Base-by-base conservation (phyloP, 352 stramenopile species). In the Phytophthora pinifolia region DNA sequence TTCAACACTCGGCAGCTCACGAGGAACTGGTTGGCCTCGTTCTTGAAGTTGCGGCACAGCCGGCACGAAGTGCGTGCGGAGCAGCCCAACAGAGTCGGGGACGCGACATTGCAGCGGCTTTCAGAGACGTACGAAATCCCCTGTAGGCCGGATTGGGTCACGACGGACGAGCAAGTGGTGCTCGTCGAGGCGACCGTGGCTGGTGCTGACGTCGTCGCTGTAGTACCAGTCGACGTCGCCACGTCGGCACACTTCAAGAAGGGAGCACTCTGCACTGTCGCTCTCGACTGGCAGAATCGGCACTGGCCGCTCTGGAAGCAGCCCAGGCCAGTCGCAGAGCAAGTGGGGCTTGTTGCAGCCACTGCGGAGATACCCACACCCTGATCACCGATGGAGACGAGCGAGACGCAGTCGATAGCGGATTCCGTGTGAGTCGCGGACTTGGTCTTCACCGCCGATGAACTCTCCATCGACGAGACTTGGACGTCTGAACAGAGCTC, bases 11-110 rank as follows among this genome's bases (percentile, higher is more conserved):
- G 66, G 59, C 78, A 91, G 47, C 66, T 79, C 17, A 77, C 29
- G 42, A 91, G 62, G 37, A 68, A 77, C 64, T 79, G 68, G 43
- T 88, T 88, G 22, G 29, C 53, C 50, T 83, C 69, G 54, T 74
- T 84, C 62, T 91, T 89, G 44, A n/a, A 47, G 10, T 70, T 66
- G 25, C 70, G 65, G 37, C 80, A 90, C 8, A 91, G 39, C 30
- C 67, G 78, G 41, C 80, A 89, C 12, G 47, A 66, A 13, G 80
- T 79, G 6, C 54, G 47, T 20, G 56, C 45, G 6, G 76, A 70
- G 46, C 76, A 89, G 13, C 80, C 76, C 7, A 72, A 10, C 15
- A 77, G 44, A 0, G 31, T 54, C n/a, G 60, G 63, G 4, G 53
- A 63, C 1, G 55, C 46, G 2, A 51, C 52, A 33, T 74, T 71